Evolutionary conservation across 345 rosid species (phyloP), one percentile per base, ranked within the genome.

Genomic region (Erysimum cheiranthoides): DNA sequence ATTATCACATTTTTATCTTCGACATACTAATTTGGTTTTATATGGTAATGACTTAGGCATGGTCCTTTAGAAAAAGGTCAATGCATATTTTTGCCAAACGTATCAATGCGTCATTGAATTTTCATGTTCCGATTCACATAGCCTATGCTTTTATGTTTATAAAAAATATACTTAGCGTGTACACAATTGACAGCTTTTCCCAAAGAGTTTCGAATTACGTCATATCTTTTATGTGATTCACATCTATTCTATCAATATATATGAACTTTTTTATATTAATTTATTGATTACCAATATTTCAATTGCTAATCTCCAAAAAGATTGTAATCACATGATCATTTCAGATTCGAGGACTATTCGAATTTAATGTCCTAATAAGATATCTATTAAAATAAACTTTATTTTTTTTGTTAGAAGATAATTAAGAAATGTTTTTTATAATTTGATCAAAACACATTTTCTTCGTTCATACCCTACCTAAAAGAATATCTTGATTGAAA

Each of bases 401-500:
- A 30, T 39, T 1, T 10, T 0, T 43, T 43, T 10, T 2, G 1
- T 17, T 32, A 60, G 25, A 21, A n/a, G n/a, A n/a, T n/a, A n/a
- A n/a, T n/a, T n/a, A n/a, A n/a, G n/a, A n/a, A n/a, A n/a, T n/a
- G n/a, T n/a, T n/a, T n/a, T n/a, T n/a, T n/a, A n/a, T n/a, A n/a
- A n/a, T n/a, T n/a, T n/a, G n/a, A n/a, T n/a, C n/a, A n/a, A n/a
- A n/a, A 68, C 17, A 51, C 50, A 50, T 38, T 78, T 59, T 78
- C 73, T 40, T 72, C 28, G 18, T 42, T 13, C 63, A 66, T 60
- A 78, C 78, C 77, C 78, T 72, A 72, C 73, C 81, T 66, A 49
- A 72, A 77, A 64, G 45, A 18, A 71, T 56, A 78, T 73, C 66
- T 52, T 46, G 38, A 67, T 45, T 47, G 35, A 60, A 51, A 49